Base-by-base conservation (phyloP, 2,329 filamentous ascomycete species). In the Pseudocercospora pini-densiflorae region DNA sequence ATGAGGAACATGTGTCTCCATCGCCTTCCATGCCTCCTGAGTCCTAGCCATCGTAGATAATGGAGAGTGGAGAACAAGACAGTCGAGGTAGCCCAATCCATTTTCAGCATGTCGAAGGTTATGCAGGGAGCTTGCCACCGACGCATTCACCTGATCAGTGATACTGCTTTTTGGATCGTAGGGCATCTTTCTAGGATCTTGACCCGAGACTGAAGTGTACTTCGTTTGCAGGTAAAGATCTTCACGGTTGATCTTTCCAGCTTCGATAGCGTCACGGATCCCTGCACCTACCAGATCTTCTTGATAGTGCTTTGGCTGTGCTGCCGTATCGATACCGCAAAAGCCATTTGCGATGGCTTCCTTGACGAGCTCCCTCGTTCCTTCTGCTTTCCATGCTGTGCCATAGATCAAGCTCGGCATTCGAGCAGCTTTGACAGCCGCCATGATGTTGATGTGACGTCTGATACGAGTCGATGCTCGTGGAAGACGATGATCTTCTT, bases 171-270 rank as follows among this genome's bases (percentile, higher is more conserved):
- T 75, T 1, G 86, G 77, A 72, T 89, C 82, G 77, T 92, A 92
- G 0, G 90, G 90, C 79, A 88, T 82, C 87, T 83, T 47, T 79
- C 78, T 47, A 23, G 78, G 73, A 73, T 89, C 86, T 76, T 94
- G 91, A 24, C 87, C 88, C 16, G 79, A 78, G 4, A 87, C 77
- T 0, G 89, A 84, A 1, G 90, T 92, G 80, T 90, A 95, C 77
- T 94, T 95, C n/a, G 92, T 94, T 84, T 96, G 92, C 53, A 94
- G 83, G 87, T 89, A 92, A 55, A 94, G 73, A 36, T 90, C 86
- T 54, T 84, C 78, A 65, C 88, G 82, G 58, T 74, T 83, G 55
- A 91, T 80, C 29, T 58, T 77, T 1, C 87, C 87, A 33, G 89
- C 85, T 6, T 78, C 72, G 60, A 92, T 84, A 40, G 89, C 88